Base-by-base conservation (phyloP, 169 alveolate genomes). In the Cryptosporidium viatorum region DNA sequence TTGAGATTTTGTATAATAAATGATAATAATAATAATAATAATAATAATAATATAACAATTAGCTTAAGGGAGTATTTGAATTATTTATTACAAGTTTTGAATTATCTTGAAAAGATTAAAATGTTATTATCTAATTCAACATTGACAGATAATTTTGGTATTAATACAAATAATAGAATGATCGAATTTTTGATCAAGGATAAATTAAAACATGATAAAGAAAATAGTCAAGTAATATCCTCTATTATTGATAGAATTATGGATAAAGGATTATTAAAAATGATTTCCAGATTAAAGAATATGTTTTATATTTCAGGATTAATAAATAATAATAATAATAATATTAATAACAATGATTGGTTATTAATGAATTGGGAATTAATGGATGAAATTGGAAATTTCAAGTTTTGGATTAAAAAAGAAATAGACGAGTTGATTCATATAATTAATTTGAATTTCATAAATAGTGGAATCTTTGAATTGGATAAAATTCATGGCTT, bases 261-360 rank as follows among this genome's bases (percentile, higher is more conserved):
- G 0, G 14, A 37, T 10, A 29, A 29, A 10, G 29, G 71, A 26
- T 29, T 65, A 6, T 1, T 65, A 1, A 29, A 9, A 26, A 65
- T 65, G 50, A 65, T 65, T 65, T 31, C 50, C 5, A n/a, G 9
- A 37, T 37, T 65, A 37, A 65, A 29, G 23, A 33, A 37, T 4
- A 37, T 65, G 43, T 65, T 65, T 31, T 37, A 33, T 65, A 37
- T 65, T 29, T 65, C 71, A 65, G 71, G 33, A 16, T 33, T 65
- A n/a, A 29, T 65, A 12, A 1, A 33, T 29, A 5, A 26, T 26
- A 6, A 21, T 26, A 3, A 0, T 5, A 60, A 29, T 23, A 5
- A 26, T 26, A 6, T 9, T 26, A 55, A 0, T 29, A 65, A 65
- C 0, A n/a, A 37, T 4, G 71, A 33, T 14, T 65, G 23, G 16